Conservation (phyloP, 2,329 filamentous ascomycete species). For the Aspergillus ruber region DNA sequence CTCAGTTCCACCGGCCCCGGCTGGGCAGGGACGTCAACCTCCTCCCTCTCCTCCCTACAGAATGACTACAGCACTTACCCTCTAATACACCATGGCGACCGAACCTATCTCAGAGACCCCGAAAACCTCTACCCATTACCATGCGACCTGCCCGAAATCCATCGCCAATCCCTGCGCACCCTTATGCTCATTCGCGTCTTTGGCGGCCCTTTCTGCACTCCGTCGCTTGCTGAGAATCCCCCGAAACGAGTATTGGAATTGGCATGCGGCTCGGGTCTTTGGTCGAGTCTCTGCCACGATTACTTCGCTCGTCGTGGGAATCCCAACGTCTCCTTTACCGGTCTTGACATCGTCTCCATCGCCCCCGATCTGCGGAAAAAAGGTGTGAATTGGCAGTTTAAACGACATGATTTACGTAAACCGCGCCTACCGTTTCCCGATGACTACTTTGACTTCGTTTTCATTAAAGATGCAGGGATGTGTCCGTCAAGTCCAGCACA, state of each 20-base stretch:
- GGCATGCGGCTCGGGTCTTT: conserved; percentile 81
- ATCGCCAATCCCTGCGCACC: conserved; percentile 79
- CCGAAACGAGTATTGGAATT: conserved; percentile 77
- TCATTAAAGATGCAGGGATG: conserved; percentile 76
- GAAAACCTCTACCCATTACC: conserved; percentile 75
- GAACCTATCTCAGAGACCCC: conserved; percentile 72
- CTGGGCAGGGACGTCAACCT: conserved; percentile 29
- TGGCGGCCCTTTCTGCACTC: conserved; percentile 70
- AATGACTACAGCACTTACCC: conserved; percentile 44
- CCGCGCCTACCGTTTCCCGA: conserved; percentile 71
- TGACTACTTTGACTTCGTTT: conserved; percentile 78
- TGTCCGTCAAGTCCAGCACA: conserved; percentile 53
- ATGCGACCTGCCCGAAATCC: conserved; percentile 77
- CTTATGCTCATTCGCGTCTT: conserved; percentile 75
- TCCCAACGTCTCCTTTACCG: conserved; percentile 67
- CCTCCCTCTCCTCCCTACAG: conserved; percentile 28
- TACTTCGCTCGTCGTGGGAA: conserved; percentile 66
- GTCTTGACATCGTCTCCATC: conserved; percentile 71
- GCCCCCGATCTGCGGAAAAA: conserved; percentile 59
- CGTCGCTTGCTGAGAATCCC: conserved; percentile 57
- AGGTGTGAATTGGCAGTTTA: conserved; percentile 80
- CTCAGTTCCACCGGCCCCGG: conserved; percentile 23
- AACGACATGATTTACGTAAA: conserved; percentile 76
- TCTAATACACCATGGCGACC: conserved; percentile 68
- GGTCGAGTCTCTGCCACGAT: conserved; percentile 81